A percentile compares a stretch with the other conserved stretches of the same genome.
Conservation (phyloP, 495 filamentous ascomycete species). For the Sordaria brevicollis region DNA sequence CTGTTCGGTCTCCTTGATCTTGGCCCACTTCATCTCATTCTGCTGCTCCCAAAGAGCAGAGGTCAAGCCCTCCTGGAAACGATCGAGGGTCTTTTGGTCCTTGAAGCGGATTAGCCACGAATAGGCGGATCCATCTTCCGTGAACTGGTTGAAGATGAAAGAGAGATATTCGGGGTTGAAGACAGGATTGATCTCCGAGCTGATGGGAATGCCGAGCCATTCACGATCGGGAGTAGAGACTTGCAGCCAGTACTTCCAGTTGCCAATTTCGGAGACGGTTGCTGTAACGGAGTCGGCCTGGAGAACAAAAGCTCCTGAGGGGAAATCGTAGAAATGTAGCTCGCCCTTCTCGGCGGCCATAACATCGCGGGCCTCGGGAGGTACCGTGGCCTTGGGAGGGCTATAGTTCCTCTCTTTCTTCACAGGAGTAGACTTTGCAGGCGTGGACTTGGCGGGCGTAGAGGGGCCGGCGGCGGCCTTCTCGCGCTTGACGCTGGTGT, state of each 20-base stretch:
- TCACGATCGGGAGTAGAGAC: constrained; percentile 66
- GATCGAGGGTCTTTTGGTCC: constrained; percentile 65
- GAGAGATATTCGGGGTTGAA: constrained; percentile 98
- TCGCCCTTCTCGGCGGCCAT: constrained; percentile 71
- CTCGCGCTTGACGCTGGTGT: constrained; percentile 22
- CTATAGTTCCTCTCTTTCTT: constrained; percentile 29
- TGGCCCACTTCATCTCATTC: constrained; percentile 90
- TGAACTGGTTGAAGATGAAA: constrained; percentile 97
- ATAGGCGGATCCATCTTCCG: constrained; percentile 77
- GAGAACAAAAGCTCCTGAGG: constrained; percentile 68
- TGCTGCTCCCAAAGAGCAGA: constrained; percentile 94
- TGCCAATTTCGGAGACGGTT: constrained; percentile 74
- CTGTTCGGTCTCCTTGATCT: constrained; percentile 80
- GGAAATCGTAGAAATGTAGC: constrained; percentile 87
- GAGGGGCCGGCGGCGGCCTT: constrained; percentile 11
- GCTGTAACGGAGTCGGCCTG: constrained; percentile 68
- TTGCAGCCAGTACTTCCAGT: constrained; percentile 95
- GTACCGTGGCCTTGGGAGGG: constrained; percentile 38
- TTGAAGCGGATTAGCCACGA: constrained; percentile 94
- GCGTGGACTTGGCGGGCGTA: constrained; percentile 6
- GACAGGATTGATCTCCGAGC: constrained; percentile 90
- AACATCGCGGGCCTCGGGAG: constrained; percentile 59
- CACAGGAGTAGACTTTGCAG: constrained; percentile 5
- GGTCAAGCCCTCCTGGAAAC: constrained; percentile 90
- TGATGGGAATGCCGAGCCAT: constrained; percentile 80